Evolutionary conservation across 176 grass and related monocot species (phyloP).

Genomic region (Cenchrus americanus): DNA sequence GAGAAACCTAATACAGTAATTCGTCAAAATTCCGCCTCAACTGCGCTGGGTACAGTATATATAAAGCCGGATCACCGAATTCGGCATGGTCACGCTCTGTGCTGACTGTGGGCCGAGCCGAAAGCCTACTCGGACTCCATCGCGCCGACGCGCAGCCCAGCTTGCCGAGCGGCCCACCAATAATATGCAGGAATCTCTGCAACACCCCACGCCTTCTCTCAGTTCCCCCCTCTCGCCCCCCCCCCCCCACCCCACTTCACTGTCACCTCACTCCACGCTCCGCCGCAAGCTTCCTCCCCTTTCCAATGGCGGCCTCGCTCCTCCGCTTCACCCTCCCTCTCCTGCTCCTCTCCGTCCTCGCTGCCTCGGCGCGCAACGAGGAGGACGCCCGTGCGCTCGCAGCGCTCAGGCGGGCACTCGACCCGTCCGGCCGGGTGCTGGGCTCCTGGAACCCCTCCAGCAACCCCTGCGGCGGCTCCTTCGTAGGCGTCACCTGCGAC

Average conservation of each 20-base stretch:
- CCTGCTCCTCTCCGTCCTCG: background rate
- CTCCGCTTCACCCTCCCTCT: background rate
- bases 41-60: no score
- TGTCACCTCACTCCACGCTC: background rate
- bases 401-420: slow-evolving; percentile 63
- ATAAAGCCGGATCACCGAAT: no score
- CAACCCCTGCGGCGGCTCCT: slow-evolving; percentile 60
- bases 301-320: slow-evolving; percentile 39
- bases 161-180: no score
- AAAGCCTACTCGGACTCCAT: no score
- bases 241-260: background rate
- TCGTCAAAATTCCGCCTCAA: no score
- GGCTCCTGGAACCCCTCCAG: slow-evolving; percentile 60
- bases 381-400: slow-evolving; percentile 58
- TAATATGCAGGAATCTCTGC: no score
- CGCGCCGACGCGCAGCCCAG: no score
- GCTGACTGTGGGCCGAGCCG: no score
- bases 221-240: background rate
- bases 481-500: slow-evolving; percentile 80
- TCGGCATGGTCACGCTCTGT: no score
- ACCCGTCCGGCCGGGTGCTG: slow-evolving; percentile 62
- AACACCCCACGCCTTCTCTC: background rate
- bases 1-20: no score
- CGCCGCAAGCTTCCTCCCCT: background rate
- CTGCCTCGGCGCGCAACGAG: slow-evolving; percentile 15